Percentiles rank a stretch among this genome's conserved stretches.
These are phyloP conservation scores for Acacia confusa DNA, from an alignment of 306 rosid species.

Conservation along the genomic window DNA sequence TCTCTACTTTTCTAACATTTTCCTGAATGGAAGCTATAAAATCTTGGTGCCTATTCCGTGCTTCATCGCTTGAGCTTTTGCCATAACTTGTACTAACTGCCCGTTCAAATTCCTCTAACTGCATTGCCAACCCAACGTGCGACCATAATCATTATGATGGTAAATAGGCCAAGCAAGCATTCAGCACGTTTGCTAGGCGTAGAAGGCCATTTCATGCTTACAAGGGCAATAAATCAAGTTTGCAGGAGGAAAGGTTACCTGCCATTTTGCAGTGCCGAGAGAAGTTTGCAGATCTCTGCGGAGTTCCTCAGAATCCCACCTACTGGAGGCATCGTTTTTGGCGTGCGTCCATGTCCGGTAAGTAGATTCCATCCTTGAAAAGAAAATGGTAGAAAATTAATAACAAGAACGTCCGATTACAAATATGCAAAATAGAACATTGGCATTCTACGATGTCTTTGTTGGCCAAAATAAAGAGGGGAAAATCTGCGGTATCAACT, in stretches of 20 bases:
- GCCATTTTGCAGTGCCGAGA: conserved; percentile 97
- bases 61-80: conserved; percentile 53
- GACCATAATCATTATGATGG: conserved; percentile 18
- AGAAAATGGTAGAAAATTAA: conserved; percentile 27
- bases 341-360: conserved; percentile 82
- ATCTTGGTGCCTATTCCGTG: conserved; percentile 70
- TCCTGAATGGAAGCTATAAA: conserved; percentile 66
- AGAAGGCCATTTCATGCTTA: not conserved
- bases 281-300: conserved; percentile 77
- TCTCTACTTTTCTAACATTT: conserved; percentile 57
- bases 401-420: not conserved
- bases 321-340: conserved; percentile 49
- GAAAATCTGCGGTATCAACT: not conserved
- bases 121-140: conserved; percentile 41
- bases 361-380: conserved; percentile 83
- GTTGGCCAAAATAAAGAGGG: not conserved
- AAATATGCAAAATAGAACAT: not conserved
- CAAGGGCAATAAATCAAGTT: not conserved
- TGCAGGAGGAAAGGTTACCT: conserved; percentile 48
- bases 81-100: conserved; percentile 73
- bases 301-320: conserved; percentile 71
- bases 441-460: not conserved
- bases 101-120: conserved; percentile 85
- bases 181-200: not conserved
- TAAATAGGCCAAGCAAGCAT: not conserved